Base-by-base conservation (phyloP, 331 rosid species). In the Quercus phellos region DNA sequence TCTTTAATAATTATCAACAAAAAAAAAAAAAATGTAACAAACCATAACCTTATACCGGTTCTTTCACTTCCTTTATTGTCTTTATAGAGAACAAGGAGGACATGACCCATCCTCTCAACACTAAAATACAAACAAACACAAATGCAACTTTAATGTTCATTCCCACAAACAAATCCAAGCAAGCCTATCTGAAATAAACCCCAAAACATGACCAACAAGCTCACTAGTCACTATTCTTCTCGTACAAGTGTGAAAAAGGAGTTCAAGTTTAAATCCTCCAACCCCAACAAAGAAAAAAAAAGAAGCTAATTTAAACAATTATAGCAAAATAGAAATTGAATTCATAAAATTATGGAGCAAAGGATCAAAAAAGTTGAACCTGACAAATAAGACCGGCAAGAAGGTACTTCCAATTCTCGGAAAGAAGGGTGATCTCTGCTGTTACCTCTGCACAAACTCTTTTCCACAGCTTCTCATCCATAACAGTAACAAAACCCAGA, bases 371-470 rank as follows among this genome's bases (percentile, higher is more conserved):
- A 18, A 73, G 59, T 26, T 58, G 46, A 75, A 92, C 99, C 99
- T 95, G 99, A 86, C 46, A 85, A 88, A 95, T 51, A 11, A 95
- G 77, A 78, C 99, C 99, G 35, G 87, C 96, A 22, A 95, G 88
- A 77, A 95, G 89, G 80, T 91, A 95, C 75, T 92, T 95, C 99
- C 98, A 95, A 83, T 89, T 91, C 82, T 88, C 90, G 4, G 71
- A 68, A 58, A 95, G 92, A 68, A 95, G 98, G 68, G 76, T 86
- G 88, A 92, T 82, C 90, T 95, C 99, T 43, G 98, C 90, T 68
- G 89, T 81, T 53, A 70, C 68, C 83, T 95, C 99, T 59, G 99
- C 92, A 35, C 93, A 91, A 85, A 90, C 55, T 86, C 98, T 87
- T 85, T 92, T 95, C 99, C 98, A 95, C 74, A 92, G 88, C 99